These are phyloP conservation scores for Micractinium conductrix DNA, from an alignment of 139 green algal species.

Conservation along the genomic window DNA sequence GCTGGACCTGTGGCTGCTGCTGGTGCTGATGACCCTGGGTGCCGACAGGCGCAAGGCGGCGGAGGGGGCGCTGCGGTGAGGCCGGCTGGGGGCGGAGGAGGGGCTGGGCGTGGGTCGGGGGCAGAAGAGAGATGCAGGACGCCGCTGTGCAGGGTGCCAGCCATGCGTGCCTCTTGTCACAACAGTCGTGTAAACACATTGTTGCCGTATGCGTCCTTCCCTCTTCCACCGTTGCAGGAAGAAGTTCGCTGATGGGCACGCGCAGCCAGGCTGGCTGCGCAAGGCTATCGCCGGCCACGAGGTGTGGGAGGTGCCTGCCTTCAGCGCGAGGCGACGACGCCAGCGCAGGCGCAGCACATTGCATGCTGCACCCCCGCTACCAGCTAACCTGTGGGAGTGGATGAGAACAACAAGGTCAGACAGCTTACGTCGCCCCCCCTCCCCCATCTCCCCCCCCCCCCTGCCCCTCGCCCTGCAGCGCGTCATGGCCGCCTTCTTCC, in stretches of 20 bases:
- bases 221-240: too few relatives aligned
- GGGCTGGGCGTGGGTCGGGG: too few relatives aligned
- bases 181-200: too few relatives aligned
- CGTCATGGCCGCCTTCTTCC: conserved; percentile 30
- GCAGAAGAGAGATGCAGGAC: too few relatives aligned
- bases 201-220: too few relatives aligned
- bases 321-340: not conserved
- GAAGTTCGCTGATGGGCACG: conserved; percentile 46
- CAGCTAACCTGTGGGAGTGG: too few relatives aligned
- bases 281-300: conserved; percentile 36
- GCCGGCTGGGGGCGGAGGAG: not conserved
- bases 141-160: too few relatives aligned
- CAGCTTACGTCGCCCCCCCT: too few relatives aligned
- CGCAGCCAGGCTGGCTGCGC: conserved; percentile 24
- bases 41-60: conserved; percentile 14
- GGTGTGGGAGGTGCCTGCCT: conserved; percentile 10
- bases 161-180: too few relatives aligned
- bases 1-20: conserved; percentile 53
- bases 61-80: conserved; percentile 38
- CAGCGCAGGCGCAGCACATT: not conserved
- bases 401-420: too few relatives aligned
- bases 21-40: conserved; percentile 30
- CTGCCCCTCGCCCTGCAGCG: not conserved
- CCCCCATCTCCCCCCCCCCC: too few relatives aligned
- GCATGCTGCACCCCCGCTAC: too few relatives aligned